Conservation (phyloP, 2,329 filamentous ascomycete genomes). For the Furcasterigmium sp. region DNA sequence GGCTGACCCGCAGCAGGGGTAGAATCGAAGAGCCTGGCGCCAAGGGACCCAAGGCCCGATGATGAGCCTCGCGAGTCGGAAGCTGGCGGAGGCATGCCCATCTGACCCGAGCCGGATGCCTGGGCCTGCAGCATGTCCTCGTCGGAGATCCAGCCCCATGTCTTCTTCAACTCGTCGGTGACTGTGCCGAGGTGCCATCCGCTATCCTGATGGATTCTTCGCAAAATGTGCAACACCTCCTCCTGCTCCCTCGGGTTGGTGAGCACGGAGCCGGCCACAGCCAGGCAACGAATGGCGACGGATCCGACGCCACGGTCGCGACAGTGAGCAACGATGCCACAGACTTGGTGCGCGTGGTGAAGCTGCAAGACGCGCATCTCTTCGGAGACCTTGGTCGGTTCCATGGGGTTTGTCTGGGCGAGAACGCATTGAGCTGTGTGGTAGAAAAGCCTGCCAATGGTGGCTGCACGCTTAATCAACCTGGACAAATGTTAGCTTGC, state of each 20-base stretch:
- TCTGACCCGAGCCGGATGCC: not conserved
- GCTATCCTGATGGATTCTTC: conserved; percentile 68
- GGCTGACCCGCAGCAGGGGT: no score
- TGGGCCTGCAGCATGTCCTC: conserved; percentile 21
- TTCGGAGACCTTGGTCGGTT: conserved; percentile 49
- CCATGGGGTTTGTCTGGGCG: conserved; percentile 70
- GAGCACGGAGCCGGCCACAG: conserved; percentile 71
- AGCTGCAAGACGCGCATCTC: conserved; percentile 68
- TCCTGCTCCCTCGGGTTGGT: conserved; percentile 66
- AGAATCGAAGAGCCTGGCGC: no score
- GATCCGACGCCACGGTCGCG: conserved; percentile 75
- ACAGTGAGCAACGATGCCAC: conserved; percentile 81
- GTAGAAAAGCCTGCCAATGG: conserved; percentile 81
- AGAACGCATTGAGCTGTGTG: conserved; percentile 81
- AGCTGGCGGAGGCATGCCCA: not conserved
- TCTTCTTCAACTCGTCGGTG: conserved; percentile 65
- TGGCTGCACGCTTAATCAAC: conserved; percentile 77
- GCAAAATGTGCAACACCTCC: conserved; percentile 73
- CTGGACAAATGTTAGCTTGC: conserved; percentile 27
- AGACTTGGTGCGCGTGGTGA: conserved; percentile 77
- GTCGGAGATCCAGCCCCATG: conserved; percentile 65
- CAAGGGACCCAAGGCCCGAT: not conserved
- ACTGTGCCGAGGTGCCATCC: conserved; percentile 73
- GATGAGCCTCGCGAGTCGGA: not conserved
- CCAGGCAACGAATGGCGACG: conserved; percentile 73